phyloP scores from a whole-genome alignment of 768 basidiomycete genomes.

The Clitopilus passeckerianus region DNA sequence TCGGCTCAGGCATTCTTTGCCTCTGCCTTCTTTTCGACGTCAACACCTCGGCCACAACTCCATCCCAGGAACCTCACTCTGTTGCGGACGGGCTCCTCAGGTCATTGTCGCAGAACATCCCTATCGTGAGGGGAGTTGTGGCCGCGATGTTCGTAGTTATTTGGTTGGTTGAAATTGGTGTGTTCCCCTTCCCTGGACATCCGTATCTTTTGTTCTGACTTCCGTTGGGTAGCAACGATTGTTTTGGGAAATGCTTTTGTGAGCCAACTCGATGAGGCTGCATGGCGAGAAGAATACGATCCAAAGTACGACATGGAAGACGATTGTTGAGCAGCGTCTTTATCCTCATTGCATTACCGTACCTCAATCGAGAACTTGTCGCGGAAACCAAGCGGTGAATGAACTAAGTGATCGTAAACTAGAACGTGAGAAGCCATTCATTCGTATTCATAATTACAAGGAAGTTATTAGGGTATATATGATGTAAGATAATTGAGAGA shows the following conservation, averaged over 20 bases:
- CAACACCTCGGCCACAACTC: not conserved
- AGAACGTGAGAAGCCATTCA: too few relatives aligned
- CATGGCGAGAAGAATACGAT: slow-evolving; percentile 4
- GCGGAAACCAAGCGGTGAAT: not conserved
- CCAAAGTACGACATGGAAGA: slow-evolving; percentile 10
- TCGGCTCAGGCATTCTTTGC: slow-evolving; percentile 21
- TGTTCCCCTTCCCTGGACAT: not conserved
- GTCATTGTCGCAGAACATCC: slow-evolving; percentile 9
- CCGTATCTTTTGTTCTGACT: not conserved
- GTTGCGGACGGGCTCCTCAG: slow-evolving; percentile 9
- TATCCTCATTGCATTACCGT: not conserved
- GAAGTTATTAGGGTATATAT: too few relatives aligned
- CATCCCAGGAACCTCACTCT: slow-evolving; percentile 3
- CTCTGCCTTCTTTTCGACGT: slow-evolving; percentile 21
- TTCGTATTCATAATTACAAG: too few relatives aligned
- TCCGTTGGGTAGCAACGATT: slow-evolving; percentile 1
- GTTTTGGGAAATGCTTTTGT: slow-evolving; percentile 10
- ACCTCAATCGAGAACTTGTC: too few relatives aligned
- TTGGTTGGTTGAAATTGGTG: slow-evolving; percentile 14
- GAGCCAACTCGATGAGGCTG: slow-evolving; percentile 8
- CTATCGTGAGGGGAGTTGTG: slow-evolving; percentile 7
- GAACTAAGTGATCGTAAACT: too few relatives aligned
- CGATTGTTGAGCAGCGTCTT: slow-evolving; percentile 1
- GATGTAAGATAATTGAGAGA: too few relatives aligned
- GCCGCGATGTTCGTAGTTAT: slow-evolving; percentile 8